These are phyloP conservation scores for Ambrosia artemisiifolia DNA, from an alignment of 129 eudicot genomes.

Conservation along the genomic window DNA sequence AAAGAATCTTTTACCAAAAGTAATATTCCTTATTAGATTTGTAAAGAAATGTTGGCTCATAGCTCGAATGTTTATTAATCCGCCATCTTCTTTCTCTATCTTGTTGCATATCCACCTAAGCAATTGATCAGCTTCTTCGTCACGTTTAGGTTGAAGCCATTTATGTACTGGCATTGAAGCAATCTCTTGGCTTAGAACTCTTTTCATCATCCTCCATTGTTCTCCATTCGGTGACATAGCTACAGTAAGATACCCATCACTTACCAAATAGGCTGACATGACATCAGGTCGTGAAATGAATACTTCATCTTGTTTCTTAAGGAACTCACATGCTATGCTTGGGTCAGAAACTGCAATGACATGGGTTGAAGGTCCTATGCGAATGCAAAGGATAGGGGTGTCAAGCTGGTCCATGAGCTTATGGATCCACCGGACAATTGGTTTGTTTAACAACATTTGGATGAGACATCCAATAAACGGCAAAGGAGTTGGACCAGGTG, in stretches of 20 bases:
- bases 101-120: slow-evolving; percentile 18
- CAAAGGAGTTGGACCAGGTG: slow-evolving; percentile 42
- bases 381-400: slow-evolving; percentile 37
- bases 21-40: slow-evolving; percentile 26
- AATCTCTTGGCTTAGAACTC: slow-evolving; percentile 1
- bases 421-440: slow-evolving; percentile 47
- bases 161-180: slow-evolving; percentile 11
- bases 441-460: slow-evolving; percentile 23
- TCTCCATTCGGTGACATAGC: slow-evolving; percentile 23
- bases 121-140: slow-evolving; percentile 31
- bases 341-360: slow-evolving; percentile 37
- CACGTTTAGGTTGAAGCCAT: slow-evolving; percentile 30
- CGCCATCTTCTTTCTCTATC: slow-evolving; percentile 6
- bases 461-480: slow-evolving; percentile 35
- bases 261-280: slow-evolving; percentile 20
- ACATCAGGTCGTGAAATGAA: slow-evolving; percentile 38
- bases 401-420: slow-evolving; percentile 33
- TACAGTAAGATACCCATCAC: slow-evolving; percentile 24
- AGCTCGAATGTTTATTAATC: slow-evolving; percentile 12
- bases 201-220: slow-evolving; percentile 48
- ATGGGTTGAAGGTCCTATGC: slow-evolving; percentile 25
- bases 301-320: slow-evolving; percentile 34
- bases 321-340: slow-evolving; percentile 31
- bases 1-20: slow-evolving; percentile 28
- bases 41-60: slow-evolving; percentile 32